Evolutionary conservation across 2,329 filamentous ascomycete genomes (phyloP).

Genomic region (Scytalidium lignicola): DNA sequence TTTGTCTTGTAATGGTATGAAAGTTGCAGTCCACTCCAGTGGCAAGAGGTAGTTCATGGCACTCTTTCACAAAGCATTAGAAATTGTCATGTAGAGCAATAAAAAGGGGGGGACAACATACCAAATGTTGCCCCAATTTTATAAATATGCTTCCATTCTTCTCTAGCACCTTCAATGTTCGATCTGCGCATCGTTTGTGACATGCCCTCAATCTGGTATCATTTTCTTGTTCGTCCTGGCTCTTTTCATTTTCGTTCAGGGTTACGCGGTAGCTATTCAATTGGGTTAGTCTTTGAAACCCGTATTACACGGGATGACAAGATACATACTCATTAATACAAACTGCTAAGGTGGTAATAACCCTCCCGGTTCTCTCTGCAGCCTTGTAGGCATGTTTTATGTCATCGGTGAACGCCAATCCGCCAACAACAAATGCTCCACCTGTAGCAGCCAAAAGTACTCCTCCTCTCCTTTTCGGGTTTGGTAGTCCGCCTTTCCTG

Average conservation of each 20-base stretch:
- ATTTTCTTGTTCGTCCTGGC: constrained; percentile 58
- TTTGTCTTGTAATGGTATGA: constrained; percentile 91
- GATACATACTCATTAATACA: constrained; percentile 80
- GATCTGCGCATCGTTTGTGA: constrained; percentile 86
- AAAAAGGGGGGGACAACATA: constrained; percentile 29
- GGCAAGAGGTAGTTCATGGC: constrained; percentile 94
- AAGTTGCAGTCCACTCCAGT: constrained; percentile 88
- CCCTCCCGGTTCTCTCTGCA: constrained; percentile 71
- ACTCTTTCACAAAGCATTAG: constrained; percentile 50
- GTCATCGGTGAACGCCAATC: constrained; percentile 57
- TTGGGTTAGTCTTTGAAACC: not conserved
- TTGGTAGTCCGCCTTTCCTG: not conserved
- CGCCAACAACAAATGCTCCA: constrained; percentile 19
- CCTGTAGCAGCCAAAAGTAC: constrained; percentile 15
- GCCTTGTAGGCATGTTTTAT: constrained; percentile 73
- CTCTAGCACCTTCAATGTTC: constrained; percentile 82
- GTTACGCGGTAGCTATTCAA: constrained; percentile 74
- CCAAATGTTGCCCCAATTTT: constrained; percentile 91
- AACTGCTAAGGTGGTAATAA: constrained; percentile 67
- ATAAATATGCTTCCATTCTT: constrained; percentile 98
- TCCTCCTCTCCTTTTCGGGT: constrained; percentile 10
- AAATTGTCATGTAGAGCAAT: constrained; percentile 11
- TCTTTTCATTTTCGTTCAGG: constrained; percentile 63
- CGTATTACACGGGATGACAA: constrained; percentile 1
- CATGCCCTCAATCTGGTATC: constrained; percentile 71